Percentiles rank a stretch among this genome's conserved stretches.
These are phyloP conservation scores for Tetrastigma voinierianum DNA, from an alignment of 164 flowering plant genomes.

Conservation along the genomic window DNA sequence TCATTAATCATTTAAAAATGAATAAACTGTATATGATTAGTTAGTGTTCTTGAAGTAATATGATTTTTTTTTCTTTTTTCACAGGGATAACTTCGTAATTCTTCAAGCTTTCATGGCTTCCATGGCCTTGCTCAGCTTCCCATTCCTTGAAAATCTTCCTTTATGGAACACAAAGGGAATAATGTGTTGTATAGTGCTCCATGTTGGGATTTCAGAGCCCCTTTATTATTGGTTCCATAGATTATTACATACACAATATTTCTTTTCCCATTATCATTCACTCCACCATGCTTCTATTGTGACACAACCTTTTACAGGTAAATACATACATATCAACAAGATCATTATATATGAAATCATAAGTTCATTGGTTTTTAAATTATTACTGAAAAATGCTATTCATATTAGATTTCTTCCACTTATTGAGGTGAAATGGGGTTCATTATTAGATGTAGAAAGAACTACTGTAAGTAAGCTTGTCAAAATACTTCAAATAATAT, in stretches of 20 bases:
- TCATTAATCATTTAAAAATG: no score
- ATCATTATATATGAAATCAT: background rate
- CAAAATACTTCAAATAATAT: no score
- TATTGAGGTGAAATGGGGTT: no score
- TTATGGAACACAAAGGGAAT: conserved; percentile 55
- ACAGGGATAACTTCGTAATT: conserved; percentile 83
- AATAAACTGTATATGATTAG: no score
- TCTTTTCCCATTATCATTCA: conserved; percentile 67
- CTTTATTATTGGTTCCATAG: conserved; percentile 72
- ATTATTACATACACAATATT: conserved; percentile 35
- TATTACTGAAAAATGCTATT: no score
- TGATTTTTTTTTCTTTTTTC: background rate
- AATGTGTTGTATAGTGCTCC: conserved; percentile 43
- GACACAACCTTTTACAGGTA: conserved; percentile 67
- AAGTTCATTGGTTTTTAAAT: no score
- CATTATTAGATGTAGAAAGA: no score
- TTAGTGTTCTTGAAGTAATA: no score
- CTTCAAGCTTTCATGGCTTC: conserved; percentile 64
- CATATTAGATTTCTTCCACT: no score
- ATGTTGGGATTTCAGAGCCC: conserved; percentile 74
- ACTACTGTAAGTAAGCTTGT: no score
- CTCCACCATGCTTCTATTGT: conserved; percentile 73
- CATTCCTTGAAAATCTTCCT: conserved; percentile 46
- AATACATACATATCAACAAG: background rate
- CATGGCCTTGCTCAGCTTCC: conserved; percentile 40